Percentiles rank a stretch among this genome's conserved stretches.
Evolutionary conservation across 305 asterid genomes (phyloP).

Genomic region (Fraxinus baroniana): DNA sequence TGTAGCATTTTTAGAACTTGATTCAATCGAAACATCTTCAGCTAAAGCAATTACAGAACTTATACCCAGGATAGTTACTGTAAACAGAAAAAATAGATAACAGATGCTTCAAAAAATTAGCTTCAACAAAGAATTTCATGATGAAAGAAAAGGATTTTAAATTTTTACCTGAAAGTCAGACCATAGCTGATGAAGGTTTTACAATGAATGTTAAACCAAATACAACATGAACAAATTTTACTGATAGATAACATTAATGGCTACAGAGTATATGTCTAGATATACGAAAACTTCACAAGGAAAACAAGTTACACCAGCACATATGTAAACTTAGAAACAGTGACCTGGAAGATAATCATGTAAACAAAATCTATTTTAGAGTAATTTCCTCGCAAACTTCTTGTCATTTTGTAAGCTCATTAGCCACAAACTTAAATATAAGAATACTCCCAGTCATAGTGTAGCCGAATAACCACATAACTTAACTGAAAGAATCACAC

Average conservation of each 20-base stretch:
- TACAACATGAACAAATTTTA: slow-evolving; percentile 9
- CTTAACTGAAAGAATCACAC: neutral
- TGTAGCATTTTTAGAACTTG: slow-evolving; percentile 38
- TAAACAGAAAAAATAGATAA: slow-evolving; percentile 24
- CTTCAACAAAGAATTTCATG: slow-evolving; percentile 5
- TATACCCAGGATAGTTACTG: slow-evolving; percentile 66
- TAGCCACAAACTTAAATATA: neutral
- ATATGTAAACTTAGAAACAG: neutral
- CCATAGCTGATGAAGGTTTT: slow-evolving; percentile 12
- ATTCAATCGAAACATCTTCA: slow-evolving; percentile 52
- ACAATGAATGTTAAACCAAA: slow-evolving; percentile 6
- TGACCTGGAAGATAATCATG: neutral
- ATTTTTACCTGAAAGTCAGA: neutral
- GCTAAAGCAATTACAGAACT: slow-evolving; percentile 56
- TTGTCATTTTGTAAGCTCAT: neutral
- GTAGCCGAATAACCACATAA: neutral
- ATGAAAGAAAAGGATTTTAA: slow-evolving; percentile 8
- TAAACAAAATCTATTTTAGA: neutral
- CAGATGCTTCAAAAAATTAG: slow-evolving; percentile 4
- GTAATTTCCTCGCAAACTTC: neutral
- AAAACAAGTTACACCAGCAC: neutral
- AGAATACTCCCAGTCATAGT: neutral
- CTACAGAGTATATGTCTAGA: neutral
- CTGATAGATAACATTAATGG: neutral
- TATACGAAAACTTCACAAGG: neutral